Base-by-base conservation (phyloP, 345 rosid genomes). In the Brassica rapa region DNA sequence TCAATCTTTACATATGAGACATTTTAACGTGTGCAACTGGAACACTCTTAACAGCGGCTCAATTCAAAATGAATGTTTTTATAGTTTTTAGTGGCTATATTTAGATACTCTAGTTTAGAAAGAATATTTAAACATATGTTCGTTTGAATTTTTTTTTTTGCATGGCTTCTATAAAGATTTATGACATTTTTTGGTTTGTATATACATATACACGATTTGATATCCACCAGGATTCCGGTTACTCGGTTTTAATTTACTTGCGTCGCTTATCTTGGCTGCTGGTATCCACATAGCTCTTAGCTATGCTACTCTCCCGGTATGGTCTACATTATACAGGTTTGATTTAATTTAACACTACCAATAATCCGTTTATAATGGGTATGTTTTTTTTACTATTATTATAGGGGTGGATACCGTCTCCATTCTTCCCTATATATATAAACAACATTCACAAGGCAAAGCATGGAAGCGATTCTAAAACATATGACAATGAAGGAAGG, bases 401-500 rank as follows among this genome's bases (percentile, higher is more conserved):
- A 46, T 62, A 89, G 94, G 91, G 93, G 10, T 92, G 97, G 97
- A 15, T 94, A 6, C 98, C 97, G 5, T 88, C 90, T 30, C 95
- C 88, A 2, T 80, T 90, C 75, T 83, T 90, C 3, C 97, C 97
- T 5, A 84, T 92, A 21, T 86, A 92, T 83, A 77, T 93, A 24
- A 74, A 73, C 77, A 93, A 90, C 86, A 90, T 94, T 33, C 94
- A 94, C 85, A 92, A 70, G 79, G 84, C 81, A 68, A 90, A 89
- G 80, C 96, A 92, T 8, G 94, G 97, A 8, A 90, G 97, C 32
- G 97, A 86, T 64, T 82, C 88, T 0, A 87, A 85, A 16, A 79
- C 86, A 8, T 89, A 89, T 30, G 97, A 92, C 82, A 86, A 86
- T 0, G 97, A 92, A 84, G 97, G 97, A 81, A 88, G 97, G 93